Percentiles rank a stretch among this genome's conserved stretches.
Evolutionary conservation across 1,139 yeast species (phyloP).

Genomic region (Arxiozyma telluris): DNA sequence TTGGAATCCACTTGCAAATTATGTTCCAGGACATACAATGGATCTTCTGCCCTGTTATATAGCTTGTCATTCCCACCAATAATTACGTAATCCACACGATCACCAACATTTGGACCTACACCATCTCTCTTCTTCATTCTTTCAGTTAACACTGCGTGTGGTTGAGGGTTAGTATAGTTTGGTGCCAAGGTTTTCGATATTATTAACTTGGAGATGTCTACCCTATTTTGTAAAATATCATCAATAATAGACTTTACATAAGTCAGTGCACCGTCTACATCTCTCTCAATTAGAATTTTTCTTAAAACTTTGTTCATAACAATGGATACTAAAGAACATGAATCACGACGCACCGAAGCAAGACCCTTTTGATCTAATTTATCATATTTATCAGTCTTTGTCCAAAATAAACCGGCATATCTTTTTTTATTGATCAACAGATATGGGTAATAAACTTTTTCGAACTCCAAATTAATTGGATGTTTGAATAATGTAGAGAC

Average conservation of each 20-base stretch:
- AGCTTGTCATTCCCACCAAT: constrained; percentile 81
- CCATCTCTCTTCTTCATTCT: constrained; percentile 96
- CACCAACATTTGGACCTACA: constrained; percentile 93
- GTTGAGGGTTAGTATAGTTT: constrained; percentile 93
- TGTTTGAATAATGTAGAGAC: constrained; percentile 71
- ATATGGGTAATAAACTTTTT: constrained; percentile 93
- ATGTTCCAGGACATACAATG: constrained; percentile 83
- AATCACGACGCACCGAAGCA: constrained; percentile 96
- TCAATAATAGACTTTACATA: constrained; percentile 85
- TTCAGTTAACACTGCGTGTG: constrained; percentile 93
- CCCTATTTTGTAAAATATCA: constrained; percentile 78
- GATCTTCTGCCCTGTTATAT: constrained; percentile 95
- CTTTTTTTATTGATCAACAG: constrained; percentile 88
- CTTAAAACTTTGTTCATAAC: constrained; percentile 89
- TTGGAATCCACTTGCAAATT: constrained; percentile 91
- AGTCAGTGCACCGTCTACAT: constrained; percentile 78
- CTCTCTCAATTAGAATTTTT: constrained; percentile 75
- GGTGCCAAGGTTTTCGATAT: constrained; percentile 89
- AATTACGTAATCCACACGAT: constrained; percentile 95
- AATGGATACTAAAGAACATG: constrained; percentile 87
- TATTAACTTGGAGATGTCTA: constrained; percentile 88
- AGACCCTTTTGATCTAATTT: constrained; percentile 98
- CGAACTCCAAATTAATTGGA: constrained; percentile 93
- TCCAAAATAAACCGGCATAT: constrained; percentile 97
- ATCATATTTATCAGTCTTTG: constrained; percentile 78